phyloP scores from a whole-genome alignment of 768 basidiomycete species.

The Leucocoprinus sp. region DNA sequence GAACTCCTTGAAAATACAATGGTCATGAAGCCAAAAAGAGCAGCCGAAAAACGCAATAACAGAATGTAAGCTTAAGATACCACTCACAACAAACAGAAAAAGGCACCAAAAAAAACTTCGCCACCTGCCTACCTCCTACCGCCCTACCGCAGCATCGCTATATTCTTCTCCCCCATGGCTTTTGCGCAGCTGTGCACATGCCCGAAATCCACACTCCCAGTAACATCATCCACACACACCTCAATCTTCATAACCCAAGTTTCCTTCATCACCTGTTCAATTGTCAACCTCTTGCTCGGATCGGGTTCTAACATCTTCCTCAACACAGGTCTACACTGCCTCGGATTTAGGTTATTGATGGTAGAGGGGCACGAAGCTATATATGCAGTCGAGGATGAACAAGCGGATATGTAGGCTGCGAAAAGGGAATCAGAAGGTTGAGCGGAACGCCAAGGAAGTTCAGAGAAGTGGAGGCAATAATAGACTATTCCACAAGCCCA shows the following conservation, averaged over 20 bases:
- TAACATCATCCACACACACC: conserved; percentile 52
- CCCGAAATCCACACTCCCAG: conserved; percentile 39
- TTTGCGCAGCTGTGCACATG: conserved; percentile 69
- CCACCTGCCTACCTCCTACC: neutral
- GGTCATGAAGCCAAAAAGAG: too few relatives aligned
- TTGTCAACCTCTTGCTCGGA: conserved; percentile 62
- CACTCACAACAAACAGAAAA: too few relatives aligned
- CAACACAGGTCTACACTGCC: conserved; percentile 74
- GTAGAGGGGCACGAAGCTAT: conserved; percentile 52
- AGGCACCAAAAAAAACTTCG: too few relatives aligned
- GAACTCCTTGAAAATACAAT: too few relatives aligned
- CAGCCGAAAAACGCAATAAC: too few relatives aligned
- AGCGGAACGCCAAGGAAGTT: conserved; percentile 95
- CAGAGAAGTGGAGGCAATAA: conserved; percentile 97
- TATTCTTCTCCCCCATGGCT: conserved; percentile 47
- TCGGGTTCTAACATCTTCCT: conserved; percentile 96
- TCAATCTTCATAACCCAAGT: conserved; percentile 77
- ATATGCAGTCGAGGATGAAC: conserved; percentile 35
- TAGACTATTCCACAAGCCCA: conserved; percentile 98
- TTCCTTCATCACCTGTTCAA: conserved; percentile 76
- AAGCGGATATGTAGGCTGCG: conserved; percentile 60
- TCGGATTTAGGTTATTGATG: conserved; percentile 82
- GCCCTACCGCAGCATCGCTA: conserved; percentile 13
- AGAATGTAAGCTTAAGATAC: too few relatives aligned
- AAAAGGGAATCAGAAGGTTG: conserved; percentile 76